Percentiles rank a stretch among this genome's conserved stretches.
Conservation (phyloP, 805 yeast genomes). For the Suhomyces sp. region DNA sequence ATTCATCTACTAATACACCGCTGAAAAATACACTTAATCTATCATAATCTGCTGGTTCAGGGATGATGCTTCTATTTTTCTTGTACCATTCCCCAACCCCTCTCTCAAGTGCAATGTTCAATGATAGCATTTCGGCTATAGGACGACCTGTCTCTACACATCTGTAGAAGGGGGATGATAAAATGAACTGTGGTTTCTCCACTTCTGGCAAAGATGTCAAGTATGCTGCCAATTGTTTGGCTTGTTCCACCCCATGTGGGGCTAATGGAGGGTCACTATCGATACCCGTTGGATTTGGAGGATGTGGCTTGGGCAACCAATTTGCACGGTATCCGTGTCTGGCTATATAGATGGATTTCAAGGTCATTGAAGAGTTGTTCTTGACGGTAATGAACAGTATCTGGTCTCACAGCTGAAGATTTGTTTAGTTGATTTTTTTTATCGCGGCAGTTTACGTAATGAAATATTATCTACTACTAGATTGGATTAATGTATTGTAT, state of each 20-base stretch:
- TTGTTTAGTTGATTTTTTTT: not conserved
- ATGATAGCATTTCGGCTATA: constrained; percentile 53
- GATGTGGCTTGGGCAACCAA: constrained; percentile 74
- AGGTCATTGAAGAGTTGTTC: constrained; percentile 20
- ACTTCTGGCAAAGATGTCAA: constrained; percentile 39
- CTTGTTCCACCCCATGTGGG: constrained; percentile 84
- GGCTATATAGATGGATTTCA: constrained; percentile 64
- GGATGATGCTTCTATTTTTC: constrained; percentile 63
- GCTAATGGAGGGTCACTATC: constrained; percentile 89
- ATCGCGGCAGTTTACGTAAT: not conserved
- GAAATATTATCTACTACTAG: not conserved
- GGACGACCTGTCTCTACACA: constrained; percentile 83
- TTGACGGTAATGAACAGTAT: not conserved
- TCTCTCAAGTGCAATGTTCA: constrained; percentile 65
- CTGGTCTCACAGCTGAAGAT: not conserved
- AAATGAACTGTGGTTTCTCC: constrained; percentile 67
- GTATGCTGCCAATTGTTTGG: constrained; percentile 69
- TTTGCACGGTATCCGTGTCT: constrained; percentile 91
- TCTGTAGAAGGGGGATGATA: constrained; percentile 84
- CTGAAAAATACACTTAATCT: constrained; percentile 52
- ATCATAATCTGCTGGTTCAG: constrained; percentile 60
- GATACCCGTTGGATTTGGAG: constrained; percentile 82
- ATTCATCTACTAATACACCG: constrained; percentile 26
- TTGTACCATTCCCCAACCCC: constrained; percentile 94
- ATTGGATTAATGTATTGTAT: not conserved